A percentile compares a stretch with the other conserved stretches of the same genome.
These are phyloP conservation scores for Paramyrothecium sp. DNA, from an alignment of 2,329 filamentous ascomycete genomes.

Conservation along the genomic window DNA sequence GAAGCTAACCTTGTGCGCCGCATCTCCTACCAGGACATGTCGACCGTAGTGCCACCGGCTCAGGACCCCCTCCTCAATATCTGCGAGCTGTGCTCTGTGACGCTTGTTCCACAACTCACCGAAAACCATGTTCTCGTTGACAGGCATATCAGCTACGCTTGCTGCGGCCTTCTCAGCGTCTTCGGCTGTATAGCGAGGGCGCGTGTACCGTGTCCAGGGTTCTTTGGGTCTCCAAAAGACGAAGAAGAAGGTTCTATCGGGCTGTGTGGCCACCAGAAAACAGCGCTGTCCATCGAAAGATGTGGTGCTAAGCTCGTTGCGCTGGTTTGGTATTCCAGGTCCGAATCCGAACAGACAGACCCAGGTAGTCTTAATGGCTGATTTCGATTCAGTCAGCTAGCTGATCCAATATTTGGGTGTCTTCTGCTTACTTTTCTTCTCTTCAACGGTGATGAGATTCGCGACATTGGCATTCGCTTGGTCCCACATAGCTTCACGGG, in stretches of 20 bases:
- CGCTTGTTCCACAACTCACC: neutral
- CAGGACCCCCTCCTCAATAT: neutral
- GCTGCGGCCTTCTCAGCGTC: neutral
- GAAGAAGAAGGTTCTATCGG: neutral
- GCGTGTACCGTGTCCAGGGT: neutral
- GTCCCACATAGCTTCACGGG: neutral
- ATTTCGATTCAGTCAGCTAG: neutral
- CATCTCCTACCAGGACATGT: neutral
- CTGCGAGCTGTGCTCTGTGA: neutral
- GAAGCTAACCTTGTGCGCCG: neutral
- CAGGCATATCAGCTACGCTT: neutral
- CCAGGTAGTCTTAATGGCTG: neutral
- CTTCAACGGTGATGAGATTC: neutral
- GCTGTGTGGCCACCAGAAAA: neutral
- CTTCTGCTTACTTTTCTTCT: neutral
- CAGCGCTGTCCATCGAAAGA: neutral
- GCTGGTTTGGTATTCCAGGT: neutral
- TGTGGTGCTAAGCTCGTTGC: neutral
- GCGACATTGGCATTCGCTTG: neutral
- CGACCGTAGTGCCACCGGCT: neutral
- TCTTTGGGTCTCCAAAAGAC: neutral
- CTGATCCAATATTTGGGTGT: neutral
- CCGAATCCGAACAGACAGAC: neutral
- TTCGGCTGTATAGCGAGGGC: neutral
- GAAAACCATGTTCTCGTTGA: neutral